These are phyloP conservation scores for Cudoniella acicularis DNA, from an alignment of 495 filamentous ascomycete species.

Conservation along the genomic window DNA sequence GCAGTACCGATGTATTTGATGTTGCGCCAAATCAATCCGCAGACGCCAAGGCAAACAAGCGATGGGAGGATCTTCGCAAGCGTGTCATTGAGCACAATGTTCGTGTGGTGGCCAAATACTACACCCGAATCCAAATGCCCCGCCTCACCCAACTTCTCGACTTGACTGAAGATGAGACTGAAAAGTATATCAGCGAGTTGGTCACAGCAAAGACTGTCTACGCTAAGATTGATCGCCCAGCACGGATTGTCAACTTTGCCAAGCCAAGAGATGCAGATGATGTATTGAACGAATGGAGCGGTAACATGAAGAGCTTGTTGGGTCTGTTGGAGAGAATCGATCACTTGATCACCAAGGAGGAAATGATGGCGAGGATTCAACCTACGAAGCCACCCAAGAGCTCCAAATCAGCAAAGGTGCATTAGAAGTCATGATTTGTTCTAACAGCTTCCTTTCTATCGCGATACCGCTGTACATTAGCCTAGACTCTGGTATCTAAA, in stretches of 20 bases:
- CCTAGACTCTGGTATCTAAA: slow-evolving; percentile 26
- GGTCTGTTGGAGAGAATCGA: slow-evolving; percentile 91
- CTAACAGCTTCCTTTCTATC: slow-evolving; percentile 11
- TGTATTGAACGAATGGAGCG: slow-evolving; percentile 96
- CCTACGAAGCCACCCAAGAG: slow-evolving; percentile 36
- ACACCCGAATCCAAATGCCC: slow-evolving; percentile 90
- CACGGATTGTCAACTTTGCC: slow-evolving; percentile 85
- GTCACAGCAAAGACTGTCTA: slow-evolving; percentile 96
- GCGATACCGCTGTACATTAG: slow-evolving; percentile 29
- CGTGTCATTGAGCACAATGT: slow-evolving; percentile 99
- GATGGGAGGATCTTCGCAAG: slow-evolving; percentile 93
- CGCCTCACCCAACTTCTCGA: slow-evolving; percentile 87
- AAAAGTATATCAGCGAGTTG: slow-evolving; percentile 93
- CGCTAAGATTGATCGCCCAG: slow-evolving; percentile 94
- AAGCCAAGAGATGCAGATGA: slow-evolving; percentile 95
- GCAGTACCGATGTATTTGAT: slow-evolving; percentile 85
- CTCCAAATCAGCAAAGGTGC: slow-evolving; percentile 22
- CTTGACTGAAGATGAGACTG: slow-evolving; percentile 89
- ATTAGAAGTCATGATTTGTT: slow-evolving; percentile 17
- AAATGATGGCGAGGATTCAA: slow-evolving; percentile 98
- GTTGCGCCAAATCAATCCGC: slow-evolving; percentile 51
- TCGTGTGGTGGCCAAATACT: slow-evolving; percentile 95
- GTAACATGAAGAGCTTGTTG: slow-evolving; percentile 95
- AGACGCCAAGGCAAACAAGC: slow-evolving; percentile 71
- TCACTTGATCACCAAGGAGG: slow-evolving; percentile 98